A percentile compares a stretch with the other conserved stretches of the same genome.
Evolutionary conservation across 2,329 filamentous ascomycete genomes (phyloP).

Genomic region (Aspergillus quadrilineatus): DNA sequence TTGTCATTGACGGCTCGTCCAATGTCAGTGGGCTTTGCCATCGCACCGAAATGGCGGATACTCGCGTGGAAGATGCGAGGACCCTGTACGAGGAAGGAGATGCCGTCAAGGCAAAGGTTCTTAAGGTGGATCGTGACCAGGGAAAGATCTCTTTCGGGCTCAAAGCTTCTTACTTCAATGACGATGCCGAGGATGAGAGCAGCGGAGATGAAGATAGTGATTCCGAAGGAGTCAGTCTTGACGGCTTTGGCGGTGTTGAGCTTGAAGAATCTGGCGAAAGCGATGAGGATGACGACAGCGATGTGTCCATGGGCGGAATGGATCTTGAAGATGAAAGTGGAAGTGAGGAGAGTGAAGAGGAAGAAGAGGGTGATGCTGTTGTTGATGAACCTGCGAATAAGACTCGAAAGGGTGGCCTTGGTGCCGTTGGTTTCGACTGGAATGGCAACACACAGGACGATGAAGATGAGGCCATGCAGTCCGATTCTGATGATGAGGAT

Average conservation of each 20-base stretch:
- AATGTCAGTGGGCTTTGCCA: conserved; percentile 95
- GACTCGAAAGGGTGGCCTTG: conserved; percentile 57
- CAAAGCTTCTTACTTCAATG: conserved; percentile 86
- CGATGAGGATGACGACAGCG: conserved; percentile 35
- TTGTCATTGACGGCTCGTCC: conserved; percentile 79
- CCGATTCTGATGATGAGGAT: conserved; percentile 52
- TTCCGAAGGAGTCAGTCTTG: conserved; percentile 30
- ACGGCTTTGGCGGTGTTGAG: conserved; percentile 32
- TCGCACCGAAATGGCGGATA: conserved; percentile 85
- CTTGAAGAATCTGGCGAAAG: conserved; percentile 37
- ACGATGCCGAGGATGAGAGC: conserved; percentile 49
- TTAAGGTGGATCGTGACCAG: conserved; percentile 73
- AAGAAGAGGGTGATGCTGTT: conserved; percentile 40
- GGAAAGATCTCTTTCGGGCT: conserved; percentile 84
- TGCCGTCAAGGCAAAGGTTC: conserved; percentile 83
- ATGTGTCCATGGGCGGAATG: conserved; percentile 43
- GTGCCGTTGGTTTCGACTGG: conserved; percentile 83
- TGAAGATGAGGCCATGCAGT: conserved; percentile 41
- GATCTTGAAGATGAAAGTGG: conserved; percentile 47
- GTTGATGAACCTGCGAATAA: conserved; percentile 42
- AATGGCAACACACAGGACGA: conserved; percentile 65
- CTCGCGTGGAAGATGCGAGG: conserved; percentile 75
- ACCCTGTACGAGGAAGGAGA: conserved; percentile 90
- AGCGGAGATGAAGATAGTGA: conserved; percentile 51
- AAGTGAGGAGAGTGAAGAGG: conserved; percentile 47